Evolutionary conservation across 257 asterid species (phyloP).

Genomic region (Nicotiana sylvestris): DNA sequence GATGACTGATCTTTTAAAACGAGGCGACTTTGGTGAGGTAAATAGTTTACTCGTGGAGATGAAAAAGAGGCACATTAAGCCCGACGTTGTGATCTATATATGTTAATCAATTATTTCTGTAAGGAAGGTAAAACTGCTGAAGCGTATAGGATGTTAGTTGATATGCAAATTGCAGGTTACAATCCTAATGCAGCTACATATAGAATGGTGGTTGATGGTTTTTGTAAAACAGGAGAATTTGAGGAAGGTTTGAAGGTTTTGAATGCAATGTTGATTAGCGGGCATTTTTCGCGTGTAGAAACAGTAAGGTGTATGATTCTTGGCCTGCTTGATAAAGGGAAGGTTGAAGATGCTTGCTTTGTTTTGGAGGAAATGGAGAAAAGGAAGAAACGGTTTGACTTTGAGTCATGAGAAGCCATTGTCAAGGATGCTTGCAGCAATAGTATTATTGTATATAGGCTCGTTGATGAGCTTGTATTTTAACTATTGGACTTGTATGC

Average conservation of each 20-base stretch:
- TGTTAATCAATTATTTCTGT: too few species aligned
- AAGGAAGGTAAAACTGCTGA: too few species aligned
- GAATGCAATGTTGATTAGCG: slow-evolving; percentile 55
- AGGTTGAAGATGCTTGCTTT: slow-evolving; percentile 48
- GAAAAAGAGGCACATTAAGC: slow-evolving; percentile 54
- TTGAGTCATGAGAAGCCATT: slow-evolving; percentile 52
- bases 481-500: not conserved
- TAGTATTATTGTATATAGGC: slow-evolving; percentile 13
- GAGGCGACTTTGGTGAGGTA: slow-evolving; percentile 64
- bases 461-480: slow-evolving; percentile 31
- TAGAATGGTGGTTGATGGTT: slow-evolving; percentile 55
- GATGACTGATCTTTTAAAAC: slow-evolving; percentile 60
- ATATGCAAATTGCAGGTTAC: too few species aligned
- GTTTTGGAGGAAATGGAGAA: slow-evolving; percentile 72
- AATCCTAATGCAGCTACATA: too few species aligned
- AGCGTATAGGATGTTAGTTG: too few species aligned
- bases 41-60: slow-evolving; percentile 62
- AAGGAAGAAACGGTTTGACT: slow-evolving; percentile 42
- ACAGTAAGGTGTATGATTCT: slow-evolving; percentile 38
- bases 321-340: slow-evolving; percentile 52
- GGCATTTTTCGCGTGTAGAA: slow-evolving; percentile 55
- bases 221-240: slow-evolving; percentile 51
- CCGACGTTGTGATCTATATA: too few species aligned
- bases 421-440: slow-evolving; percentile 40
- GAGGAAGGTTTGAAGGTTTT: slow-evolving; percentile 58